Percentiles rank a stretch among this genome's conserved stretches.
These are phyloP conservation scores for Durotheca rogersii DNA, from an alignment of 495 filamentous ascomycete species.

Conservation along the genomic window DNA sequence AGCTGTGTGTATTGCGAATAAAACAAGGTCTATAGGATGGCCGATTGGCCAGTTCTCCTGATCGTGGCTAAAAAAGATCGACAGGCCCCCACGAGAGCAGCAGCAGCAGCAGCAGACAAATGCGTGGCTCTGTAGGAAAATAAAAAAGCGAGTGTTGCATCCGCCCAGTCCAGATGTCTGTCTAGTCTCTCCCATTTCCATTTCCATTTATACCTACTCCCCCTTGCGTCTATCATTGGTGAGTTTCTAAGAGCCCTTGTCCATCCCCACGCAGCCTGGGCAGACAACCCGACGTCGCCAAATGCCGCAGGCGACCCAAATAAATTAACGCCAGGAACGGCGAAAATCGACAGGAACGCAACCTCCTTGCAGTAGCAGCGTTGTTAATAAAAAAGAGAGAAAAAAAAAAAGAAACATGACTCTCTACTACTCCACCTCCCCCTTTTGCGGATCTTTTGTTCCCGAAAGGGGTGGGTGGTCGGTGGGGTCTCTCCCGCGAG, in stretches of 20 bases:
- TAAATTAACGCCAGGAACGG: not conserved
- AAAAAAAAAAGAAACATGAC: not conserved
- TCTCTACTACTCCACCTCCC: constrained; percentile 5
- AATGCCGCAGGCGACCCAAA: constrained; percentile 7
- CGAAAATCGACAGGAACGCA: constrained; percentile 7
- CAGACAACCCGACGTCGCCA: constrained; percentile 8
- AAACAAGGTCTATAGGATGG: constrained; percentile 7
- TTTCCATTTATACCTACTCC: constrained; percentile 10
- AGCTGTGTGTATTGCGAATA: constrained; percentile 16
- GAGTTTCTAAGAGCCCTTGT: constrained; percentile 7
- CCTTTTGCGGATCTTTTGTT: constrained; percentile 3
- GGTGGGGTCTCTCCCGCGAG: constrained; percentile 29
- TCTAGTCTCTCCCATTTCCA: constrained; percentile 8
- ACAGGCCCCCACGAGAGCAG: constrained; percentile 23
- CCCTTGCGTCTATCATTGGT: constrained; percentile 12
- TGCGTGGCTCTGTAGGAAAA: constrained; percentile 1
- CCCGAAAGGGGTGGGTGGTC: constrained; percentile 8
- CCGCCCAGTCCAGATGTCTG: constrained; percentile 1
- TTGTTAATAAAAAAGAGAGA: not conserved
- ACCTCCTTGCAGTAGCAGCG: constrained; percentile 5
- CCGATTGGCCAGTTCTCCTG: constrained; percentile 18
- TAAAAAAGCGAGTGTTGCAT: constrained; percentile 4
- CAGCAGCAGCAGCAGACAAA: constrained; percentile 9
- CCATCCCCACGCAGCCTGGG: constrained; percentile 14
- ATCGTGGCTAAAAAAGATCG: constrained; percentile 29